phyloP scores from a whole-genome alignment of 345 rosid genomes.

The Bretschneidera sinensis region DNA sequence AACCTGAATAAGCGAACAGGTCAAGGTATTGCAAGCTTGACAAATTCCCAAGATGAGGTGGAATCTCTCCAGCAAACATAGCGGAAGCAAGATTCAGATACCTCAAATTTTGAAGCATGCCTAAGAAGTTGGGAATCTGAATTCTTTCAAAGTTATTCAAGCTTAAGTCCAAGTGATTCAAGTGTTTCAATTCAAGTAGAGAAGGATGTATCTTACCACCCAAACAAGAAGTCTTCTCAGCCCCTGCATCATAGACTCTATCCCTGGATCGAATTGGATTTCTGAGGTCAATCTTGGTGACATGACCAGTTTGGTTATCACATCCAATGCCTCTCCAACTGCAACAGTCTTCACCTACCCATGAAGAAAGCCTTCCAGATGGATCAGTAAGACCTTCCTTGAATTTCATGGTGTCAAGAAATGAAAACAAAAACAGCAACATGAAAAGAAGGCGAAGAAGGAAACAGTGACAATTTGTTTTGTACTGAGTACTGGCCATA shows the following conservation, averaged over 20 bases:
- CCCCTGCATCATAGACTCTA: neutral
- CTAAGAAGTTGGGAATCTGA: too few relatives aligned
- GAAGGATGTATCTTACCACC: conserved; percentile 25
- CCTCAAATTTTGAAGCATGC: too few relatives aligned
- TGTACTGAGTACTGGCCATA: too few relatives aligned
- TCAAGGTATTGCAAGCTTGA: too few relatives aligned
- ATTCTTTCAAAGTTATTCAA: too few relatives aligned
- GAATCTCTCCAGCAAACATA: conserved; percentile 4
- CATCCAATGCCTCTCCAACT: neutral
- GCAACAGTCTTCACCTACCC: conserved; percentile 11
- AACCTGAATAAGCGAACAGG: conserved; percentile 11
- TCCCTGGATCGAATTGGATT: conserved; percentile 12
- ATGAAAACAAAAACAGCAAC: too few relatives aligned
- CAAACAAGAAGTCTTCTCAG: conserved; percentile 18
- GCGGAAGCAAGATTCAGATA: conserved; percentile 33
- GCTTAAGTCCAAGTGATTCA: too few relatives aligned
- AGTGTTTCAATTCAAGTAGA: conserved; percentile 16
- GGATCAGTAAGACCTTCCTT: conserved; percentile 23
- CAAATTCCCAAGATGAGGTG: neutral
- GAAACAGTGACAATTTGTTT: too few relatives aligned
- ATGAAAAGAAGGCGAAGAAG: too few relatives aligned
- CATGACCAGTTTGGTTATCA: too few relatives aligned
- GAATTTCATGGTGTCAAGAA: conserved; percentile 24
- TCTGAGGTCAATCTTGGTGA: conserved; percentile 20
- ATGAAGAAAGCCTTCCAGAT: conserved; percentile 25